phyloP scores from a whole-genome alignment of 2,329 filamentous ascomycete genomes.

The Colletotrichum limetticola region DNA sequence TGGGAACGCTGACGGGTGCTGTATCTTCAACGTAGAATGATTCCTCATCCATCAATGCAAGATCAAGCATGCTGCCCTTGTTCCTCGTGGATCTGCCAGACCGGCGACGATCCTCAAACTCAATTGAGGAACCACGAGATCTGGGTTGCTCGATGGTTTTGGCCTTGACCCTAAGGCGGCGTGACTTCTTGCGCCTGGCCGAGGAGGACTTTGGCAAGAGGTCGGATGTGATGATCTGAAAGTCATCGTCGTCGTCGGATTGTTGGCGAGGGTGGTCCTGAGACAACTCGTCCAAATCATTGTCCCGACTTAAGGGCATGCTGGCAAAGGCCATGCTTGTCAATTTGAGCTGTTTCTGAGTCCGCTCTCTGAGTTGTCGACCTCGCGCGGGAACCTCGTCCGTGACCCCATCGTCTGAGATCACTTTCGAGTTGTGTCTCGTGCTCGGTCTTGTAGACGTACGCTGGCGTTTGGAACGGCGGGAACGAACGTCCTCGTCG shows the following conservation, averaged over 20 bases:
- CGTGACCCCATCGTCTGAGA: conserved; percentile 10
- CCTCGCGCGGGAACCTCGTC: not conserved
- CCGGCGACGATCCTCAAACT: conserved; percentile 61
- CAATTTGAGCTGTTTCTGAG: conserved; percentile 39
- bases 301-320: conserved; percentile 14
- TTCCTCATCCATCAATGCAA: conserved; percentile 68
- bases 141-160: conserved; percentile 34
- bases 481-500: conserved; percentile 15
- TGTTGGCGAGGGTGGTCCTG: conserved; percentile 39
- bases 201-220: conserved; percentile 36
- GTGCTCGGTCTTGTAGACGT: conserved; percentile 1
- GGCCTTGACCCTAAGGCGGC: conserved; percentile 34
- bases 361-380: conserved; percentile 36
- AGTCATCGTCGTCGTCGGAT: conserved; percentile 48
- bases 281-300: conserved; percentile 45
- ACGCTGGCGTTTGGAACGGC: conserved; percentile 24
- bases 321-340: conserved; percentile 41
- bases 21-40: conserved; percentile 61
- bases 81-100: conserved; percentile 59
- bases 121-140: conserved; percentile 57
- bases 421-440: not conserved
- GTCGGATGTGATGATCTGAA: conserved; percentile 51
- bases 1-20: conserved; percentile 56
- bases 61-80: conserved; percentile 60
- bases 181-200: conserved; percentile 34